Evolutionary conservation across 257 asterid species (phyloP).

Genomic region (Solanum bulbocastanum): DNA sequence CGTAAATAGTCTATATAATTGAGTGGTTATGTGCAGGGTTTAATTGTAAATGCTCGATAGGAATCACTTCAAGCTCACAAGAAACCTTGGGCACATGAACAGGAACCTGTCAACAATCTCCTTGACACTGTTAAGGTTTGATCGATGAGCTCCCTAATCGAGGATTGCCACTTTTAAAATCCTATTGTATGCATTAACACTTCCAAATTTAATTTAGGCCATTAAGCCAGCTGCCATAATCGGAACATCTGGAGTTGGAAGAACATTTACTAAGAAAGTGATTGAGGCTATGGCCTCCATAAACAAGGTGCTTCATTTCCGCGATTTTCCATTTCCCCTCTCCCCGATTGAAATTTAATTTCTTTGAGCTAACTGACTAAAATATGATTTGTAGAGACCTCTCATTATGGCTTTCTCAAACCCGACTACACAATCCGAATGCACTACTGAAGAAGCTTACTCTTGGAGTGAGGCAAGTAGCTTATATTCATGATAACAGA

Average conservation of each 20-base stretch:
- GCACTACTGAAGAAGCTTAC: slow-evolving; percentile 95
- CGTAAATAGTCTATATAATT: not conserved
- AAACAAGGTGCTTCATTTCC: slow-evolving; percentile 41
- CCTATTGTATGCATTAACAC: not conserved
- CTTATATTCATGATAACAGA: not conserved
- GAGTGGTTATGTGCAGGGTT: slow-evolving; percentile 40
- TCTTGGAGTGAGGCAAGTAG: slow-evolving; percentile 70
- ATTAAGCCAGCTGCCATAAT: slow-evolving; percentile 82
- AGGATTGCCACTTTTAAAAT: not conserved
- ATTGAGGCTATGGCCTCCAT: slow-evolving; percentile 73
- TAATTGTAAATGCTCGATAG: slow-evolving; percentile 63
- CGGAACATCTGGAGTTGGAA: slow-evolving; percentile 94
- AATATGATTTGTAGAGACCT: slow-evolving; percentile 49
- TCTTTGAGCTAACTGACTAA: not conserved
- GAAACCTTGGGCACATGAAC: slow-evolving; percentile 93
- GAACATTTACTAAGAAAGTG: slow-evolving; percentile 69
- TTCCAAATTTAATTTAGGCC: slow-evolving; percentile 30
- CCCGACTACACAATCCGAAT: slow-evolving; percentile 92
- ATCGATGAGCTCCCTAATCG: not conserved
- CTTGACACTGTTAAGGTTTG: slow-evolving; percentile 82
- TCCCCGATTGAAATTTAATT: not conserved
- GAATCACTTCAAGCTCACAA: slow-evolving; percentile 88
- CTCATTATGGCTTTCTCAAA: slow-evolving; percentile 93
- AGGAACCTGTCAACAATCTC: slow-evolving; percentile 54
- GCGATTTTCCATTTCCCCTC: not conserved